These are phyloP conservation scores for Acacia melanoxylon DNA, from an alignment of 306 rosid genomes.

Conservation along the genomic window DNA sequence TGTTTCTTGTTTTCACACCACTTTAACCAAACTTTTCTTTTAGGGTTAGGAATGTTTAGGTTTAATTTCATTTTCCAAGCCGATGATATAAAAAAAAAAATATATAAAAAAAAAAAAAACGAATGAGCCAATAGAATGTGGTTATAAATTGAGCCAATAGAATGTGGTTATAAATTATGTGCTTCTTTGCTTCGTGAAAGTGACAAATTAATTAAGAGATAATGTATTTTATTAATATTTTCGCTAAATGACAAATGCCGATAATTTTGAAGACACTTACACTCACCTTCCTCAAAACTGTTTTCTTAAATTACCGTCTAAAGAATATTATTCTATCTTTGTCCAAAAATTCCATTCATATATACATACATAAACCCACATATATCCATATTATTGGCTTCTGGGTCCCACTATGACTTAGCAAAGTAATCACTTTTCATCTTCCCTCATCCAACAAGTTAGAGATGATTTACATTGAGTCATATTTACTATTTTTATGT, in stretches of 20 bases:
- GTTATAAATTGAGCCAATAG: constrained; percentile 13
- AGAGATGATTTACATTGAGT: too few relatives aligned
- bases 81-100: too few relatives aligned
- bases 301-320: not conserved
- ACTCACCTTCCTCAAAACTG: not conserved
- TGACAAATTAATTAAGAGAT: constrained; percentile 29
- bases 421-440: constrained; percentile 22
- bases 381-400: not conserved
- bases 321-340: not conserved
- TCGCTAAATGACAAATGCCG: constrained; percentile 29
- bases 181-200: constrained; percentile 27
- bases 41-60: constrained; percentile 27
- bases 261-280: not conserved
- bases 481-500: too few relatives aligned
- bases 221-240: constrained; percentile 5
- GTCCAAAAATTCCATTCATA: constrained; percentile 1
- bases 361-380: constrained; percentile 5
- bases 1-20: constrained; percentile 35
- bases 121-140: constrained; percentile 15
- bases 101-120: not conserved
- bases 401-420: constrained; percentile 18
- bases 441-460: constrained; percentile 9
- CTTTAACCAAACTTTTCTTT: constrained; percentile 15
- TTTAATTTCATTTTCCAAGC: constrained; percentile 11
- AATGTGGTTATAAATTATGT: not conserved